A percentile compares a stretch with the other conserved stretches of the same genome.
These are phyloP conservation scores for Isatis lusitanica DNA, from an alignment of 441 rosid species.

Conservation along the genomic window DNA sequence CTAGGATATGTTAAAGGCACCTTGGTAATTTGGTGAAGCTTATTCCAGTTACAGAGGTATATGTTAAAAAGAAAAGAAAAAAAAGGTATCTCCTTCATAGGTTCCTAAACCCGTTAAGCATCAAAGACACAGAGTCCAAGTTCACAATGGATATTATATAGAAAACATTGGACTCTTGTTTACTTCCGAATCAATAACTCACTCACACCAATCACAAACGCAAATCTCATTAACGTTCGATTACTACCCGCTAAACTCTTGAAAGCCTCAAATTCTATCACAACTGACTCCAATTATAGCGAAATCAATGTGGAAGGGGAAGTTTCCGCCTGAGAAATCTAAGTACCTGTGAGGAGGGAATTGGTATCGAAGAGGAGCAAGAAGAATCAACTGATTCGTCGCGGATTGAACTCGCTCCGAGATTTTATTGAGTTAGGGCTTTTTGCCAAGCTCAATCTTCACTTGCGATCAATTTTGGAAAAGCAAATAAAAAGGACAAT, in stretches of 20 bases:
- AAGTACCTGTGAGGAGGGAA: neutral
- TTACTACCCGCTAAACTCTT: neutral
- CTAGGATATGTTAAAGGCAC: neutral
- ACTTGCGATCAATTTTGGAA: neutral
- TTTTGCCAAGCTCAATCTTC: neutral
- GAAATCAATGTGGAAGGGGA: neutral
- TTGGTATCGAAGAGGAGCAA: neutral
- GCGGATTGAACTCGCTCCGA: neutral
- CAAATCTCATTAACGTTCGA: neutral
- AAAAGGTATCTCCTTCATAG: neutral
- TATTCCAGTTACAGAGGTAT: neutral
- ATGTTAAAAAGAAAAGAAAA: neutral
- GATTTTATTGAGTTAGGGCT: neutral
- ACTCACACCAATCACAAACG: slow-evolving; percentile 1
- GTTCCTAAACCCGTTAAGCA: neutral
- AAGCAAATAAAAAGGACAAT: too few relatives aligned
- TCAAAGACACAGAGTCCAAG: neutral
- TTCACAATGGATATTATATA: neutral
- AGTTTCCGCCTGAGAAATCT: neutral
- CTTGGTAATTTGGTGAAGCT: neutral
- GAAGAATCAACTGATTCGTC: neutral
- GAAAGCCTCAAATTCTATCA: neutral
- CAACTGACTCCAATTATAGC: neutral
- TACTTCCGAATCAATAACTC: neutral
- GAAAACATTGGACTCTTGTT: neutral